These are phyloP conservation scores for Fusarium verrucosum DNA, from an alignment of 2,329 filamentous ascomycete species.

Conservation along the genomic window DNA sequence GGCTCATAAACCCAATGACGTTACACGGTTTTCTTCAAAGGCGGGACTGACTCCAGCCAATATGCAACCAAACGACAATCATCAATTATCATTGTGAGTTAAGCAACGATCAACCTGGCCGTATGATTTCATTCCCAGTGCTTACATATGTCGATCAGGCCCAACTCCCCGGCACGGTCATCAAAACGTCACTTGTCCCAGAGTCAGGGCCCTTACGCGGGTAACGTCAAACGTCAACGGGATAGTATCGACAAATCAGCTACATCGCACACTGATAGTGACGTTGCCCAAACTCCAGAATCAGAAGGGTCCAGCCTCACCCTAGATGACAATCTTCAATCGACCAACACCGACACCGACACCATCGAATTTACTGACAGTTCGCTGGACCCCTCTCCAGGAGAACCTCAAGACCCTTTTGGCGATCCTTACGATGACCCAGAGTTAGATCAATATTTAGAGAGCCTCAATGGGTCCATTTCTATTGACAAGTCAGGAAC, in stretches of 20 bases:
- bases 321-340: constrained; percentile 2
- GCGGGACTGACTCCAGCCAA: constrained; percentile 28
- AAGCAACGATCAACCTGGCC: constrained; percentile 11
- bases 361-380: constrained; percentile 3
- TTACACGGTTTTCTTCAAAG: constrained; percentile 29
- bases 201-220: constrained; percentile 7
- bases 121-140: constrained; percentile 32
- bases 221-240: constrained; percentile 26
- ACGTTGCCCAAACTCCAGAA: constrained; percentile 12
- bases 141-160: constrained; percentile 31
- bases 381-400: neutral
- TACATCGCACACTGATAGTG: neutral
- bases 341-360: constrained; percentile 5
- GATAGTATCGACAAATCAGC: constrained; percentile 16
- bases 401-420: constrained; percentile 1
- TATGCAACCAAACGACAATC: constrained; percentile 30
- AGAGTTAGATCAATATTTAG: constrained; percentile 29
- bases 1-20: constrained; percentile 31
- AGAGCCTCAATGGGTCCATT: neutral
- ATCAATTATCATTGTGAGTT: constrained; percentile 30
- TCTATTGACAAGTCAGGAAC: neutral
- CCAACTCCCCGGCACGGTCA: constrained; percentile 14
- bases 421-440: constrained; percentile 30
- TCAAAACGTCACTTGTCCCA: constrained; percentile 28
- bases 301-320: constrained; percentile 13